These are phyloP conservation scores for Hypholoma fasciculare DNA, from an alignment of 768 basidiomycete genomes.

Conservation along the genomic window DNA sequence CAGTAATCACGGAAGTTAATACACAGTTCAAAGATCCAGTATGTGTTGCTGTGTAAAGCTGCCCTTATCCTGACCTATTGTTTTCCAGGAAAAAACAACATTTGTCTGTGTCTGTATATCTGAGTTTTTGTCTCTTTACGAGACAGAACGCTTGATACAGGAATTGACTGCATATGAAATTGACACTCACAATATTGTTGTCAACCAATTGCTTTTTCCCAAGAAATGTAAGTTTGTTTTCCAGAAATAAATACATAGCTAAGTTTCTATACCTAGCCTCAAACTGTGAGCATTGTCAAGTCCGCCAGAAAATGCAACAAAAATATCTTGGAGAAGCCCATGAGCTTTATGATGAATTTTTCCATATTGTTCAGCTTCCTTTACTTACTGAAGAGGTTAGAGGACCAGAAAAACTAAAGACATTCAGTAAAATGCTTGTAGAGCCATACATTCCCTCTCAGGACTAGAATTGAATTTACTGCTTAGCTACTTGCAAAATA, in stretches of 20 bases:
- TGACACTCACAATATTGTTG: constrained; percentile 98
- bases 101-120: constrained; percentile 99
- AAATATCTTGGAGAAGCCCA: constrained; percentile 96
- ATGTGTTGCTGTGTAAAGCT: constrained; percentile 27
- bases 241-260: background rate
- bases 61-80: background rate
- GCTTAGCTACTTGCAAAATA: too few species aligned
- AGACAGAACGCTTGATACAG: constrained; percentile 97
- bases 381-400: constrained; percentile 96
- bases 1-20: constrained; percentile 97
- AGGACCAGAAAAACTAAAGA: constrained; percentile 89
- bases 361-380: constrained; percentile 94
- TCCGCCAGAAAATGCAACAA: constrained; percentile 97
- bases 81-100: constrained; percentile 88
- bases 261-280: constrained; percentile 52
- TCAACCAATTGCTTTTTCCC: constrained; percentile 96
- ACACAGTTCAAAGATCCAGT: constrained; percentile 99
- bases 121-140: constrained; percentile 96
- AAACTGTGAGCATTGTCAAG: constrained; percentile 93
- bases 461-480: constrained; percentile 24
- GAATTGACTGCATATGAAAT: constrained; percentile 94
- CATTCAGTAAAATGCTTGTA: constrained; percentile 92
- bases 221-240: constrained; percentile 64
- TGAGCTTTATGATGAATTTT: constrained; percentile 97
- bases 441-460: constrained; percentile 70